Conservation (phyloP, 2,329 filamentous ascomycete species). For the Falciphora oryzae region DNA sequence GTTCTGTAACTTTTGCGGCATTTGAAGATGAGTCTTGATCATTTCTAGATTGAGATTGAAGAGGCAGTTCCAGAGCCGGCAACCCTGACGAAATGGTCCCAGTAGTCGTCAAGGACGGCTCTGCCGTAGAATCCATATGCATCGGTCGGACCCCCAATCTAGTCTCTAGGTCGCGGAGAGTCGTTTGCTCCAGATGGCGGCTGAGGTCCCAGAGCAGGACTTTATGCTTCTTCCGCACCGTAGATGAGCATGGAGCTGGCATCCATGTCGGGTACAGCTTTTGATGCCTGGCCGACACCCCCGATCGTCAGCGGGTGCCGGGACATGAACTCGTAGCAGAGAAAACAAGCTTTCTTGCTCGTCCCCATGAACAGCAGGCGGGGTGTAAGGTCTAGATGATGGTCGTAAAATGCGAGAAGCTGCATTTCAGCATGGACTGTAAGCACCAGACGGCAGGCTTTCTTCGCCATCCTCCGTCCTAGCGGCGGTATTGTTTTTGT, state of each 20-base stretch:
- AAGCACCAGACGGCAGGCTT: slow-evolving; percentile 15
- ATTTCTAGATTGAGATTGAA: not conserved
- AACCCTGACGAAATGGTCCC: slow-evolving; percentile 8
- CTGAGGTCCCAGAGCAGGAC: slow-evolving; percentile 1
- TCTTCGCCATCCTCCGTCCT: too few relatives aligned
- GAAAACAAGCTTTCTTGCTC: slow-evolving; percentile 23
- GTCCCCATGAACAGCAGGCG: slow-evolving; percentile 20
- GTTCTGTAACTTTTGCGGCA: not conserved
- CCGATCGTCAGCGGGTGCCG: slow-evolving; percentile 16
- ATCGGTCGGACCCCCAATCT: slow-evolving; percentile 9
- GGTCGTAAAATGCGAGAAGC: slow-evolving; percentile 21
- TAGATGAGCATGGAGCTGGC: slow-evolving; percentile 13
- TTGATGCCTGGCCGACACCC: slow-evolving; percentile 21
- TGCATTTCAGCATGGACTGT: slow-evolving; percentile 22
- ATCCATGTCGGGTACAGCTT: slow-evolving; percentile 22
- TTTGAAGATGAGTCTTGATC: not conserved
- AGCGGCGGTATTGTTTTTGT: too few relatives aligned
- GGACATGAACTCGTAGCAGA: slow-evolving; percentile 19
- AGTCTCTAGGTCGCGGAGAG: slow-evolving; percentile 3
- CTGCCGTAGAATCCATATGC: slow-evolving; percentile 14
- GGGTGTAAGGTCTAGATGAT: slow-evolving; percentile 15
- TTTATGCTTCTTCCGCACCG: slow-evolving; percentile 1
- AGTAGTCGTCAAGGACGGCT: slow-evolving; percentile 14
- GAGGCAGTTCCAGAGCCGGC: slow-evolving; percentile 3
- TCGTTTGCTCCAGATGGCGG: not conserved